Evolutionary conservation across 768 basidiomycete species (phyloP), one percentile per base, ranked within the genome.

Genomic region (Crassisporium funariophilum): DNA sequence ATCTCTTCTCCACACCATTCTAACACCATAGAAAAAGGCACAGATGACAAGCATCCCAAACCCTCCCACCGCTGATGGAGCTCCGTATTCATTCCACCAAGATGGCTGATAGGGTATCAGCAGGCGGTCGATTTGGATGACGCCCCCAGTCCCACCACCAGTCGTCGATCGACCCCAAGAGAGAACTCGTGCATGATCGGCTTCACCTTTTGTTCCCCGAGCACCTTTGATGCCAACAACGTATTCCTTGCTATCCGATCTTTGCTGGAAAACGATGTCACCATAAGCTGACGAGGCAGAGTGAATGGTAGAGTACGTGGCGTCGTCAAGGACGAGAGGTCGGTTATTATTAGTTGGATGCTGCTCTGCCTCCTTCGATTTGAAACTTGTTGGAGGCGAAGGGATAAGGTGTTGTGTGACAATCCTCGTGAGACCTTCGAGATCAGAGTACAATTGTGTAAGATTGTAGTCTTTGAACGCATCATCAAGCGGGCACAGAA

Each of bases 391-490:
- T 53, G 63, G 49, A 3, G 63, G 66, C 2, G 72, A 74, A 11
- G 81, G 84, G 47, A 91, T 81, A 40, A 92, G 75, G 65, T 91
- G 91, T 60, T 93, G 91, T 35, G 76, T 67, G 49, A 91, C 87
- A 19, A 92, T 78, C 7, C 63, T 70, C 42, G 73, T 76, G 38
- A 91, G 70, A 5, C 57, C 58, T 3, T 79, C 74, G 9, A 66
- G 48, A 58, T 91, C 77, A 20, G 75, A 76, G 52, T 83, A 84
- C 17, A 93, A 65, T 48, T 68, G 64, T 0, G 93, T 93, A 47
- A 98, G 66, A 69, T 98, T 95, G 64, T 88, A 69, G 16, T 79
- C 71, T 62, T 92, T 86, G 77, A 98, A 97, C 0, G 95, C 94
- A 47, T 88, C 86, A 59, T 99, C 97, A 5, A 83, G 82, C 3